Base-by-base conservation (phyloP, 768 basidiomycete species). In the Tulasnella sp. region DNA sequence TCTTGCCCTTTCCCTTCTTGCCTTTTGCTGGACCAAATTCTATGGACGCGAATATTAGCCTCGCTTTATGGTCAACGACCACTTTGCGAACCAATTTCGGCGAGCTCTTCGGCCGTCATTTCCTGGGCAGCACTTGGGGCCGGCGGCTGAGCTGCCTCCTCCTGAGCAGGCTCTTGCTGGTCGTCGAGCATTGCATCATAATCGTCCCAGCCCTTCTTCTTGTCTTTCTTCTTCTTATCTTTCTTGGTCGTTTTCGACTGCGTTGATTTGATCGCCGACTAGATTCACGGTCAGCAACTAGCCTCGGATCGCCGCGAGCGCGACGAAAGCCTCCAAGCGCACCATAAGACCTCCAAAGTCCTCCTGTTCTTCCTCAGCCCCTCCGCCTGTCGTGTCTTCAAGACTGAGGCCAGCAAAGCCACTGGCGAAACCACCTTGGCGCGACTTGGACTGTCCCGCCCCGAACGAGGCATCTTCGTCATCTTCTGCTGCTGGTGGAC, bases 271-370 rank as follows among this genome's bases (percentile, higher is more conserved):
- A 94, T 87, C 21, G 87, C 87, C 73, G 92, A 92, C 93, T 94
- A 83, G 44, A 73, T 71, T 40, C 40, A 24, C 18, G n/a, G 16
- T 21, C 21, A 71, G 7, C 27, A 74, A 38, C 24, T 74, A 46
- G 36, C 24, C 38, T 46, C 19, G 12, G 6, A 10, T n/a, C n/a
- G 3, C 16, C 14, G 6, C 24, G 42, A 42, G 36, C 38, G 10
- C 27, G 19, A n/a, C n/a, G 3, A 75, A 9, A 39, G 78, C 27
- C 42, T 46, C 44, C 34, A 3, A 40, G 78, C 89, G 71, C 82
- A 93, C 93, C 93, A 94, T 93, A 56, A 94, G 86, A 62, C 93
- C 93, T 58, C 93, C 93, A 81, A 89, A 92, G 81, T 91, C 91
- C 80, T 89, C 90, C 44, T 91, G 91, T 78, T 91, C 89, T 31